Percentiles rank a stretch among this genome's conserved stretches.
These are phyloP conservation scores for Pholiota molesta DNA, from an alignment of 768 basidiomycete genomes.

Conservation along the genomic window DNA sequence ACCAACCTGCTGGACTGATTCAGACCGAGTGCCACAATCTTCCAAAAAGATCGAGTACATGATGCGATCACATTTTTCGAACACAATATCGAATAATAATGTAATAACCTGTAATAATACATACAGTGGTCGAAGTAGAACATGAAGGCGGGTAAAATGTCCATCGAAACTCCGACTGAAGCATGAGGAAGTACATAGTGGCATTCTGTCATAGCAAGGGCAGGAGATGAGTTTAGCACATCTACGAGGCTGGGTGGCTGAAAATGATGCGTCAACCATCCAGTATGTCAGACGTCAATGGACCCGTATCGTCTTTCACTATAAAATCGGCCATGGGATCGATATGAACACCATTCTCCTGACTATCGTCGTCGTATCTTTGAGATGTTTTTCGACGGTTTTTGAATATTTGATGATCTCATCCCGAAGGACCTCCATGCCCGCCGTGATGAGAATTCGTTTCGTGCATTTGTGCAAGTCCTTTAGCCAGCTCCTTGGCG, in stretches of 20 bases:
- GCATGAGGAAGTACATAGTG: not conserved
- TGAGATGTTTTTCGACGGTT: constrained; percentile 14
- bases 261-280: constrained; percentile 19
- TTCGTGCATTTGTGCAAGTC: constrained; percentile 25
- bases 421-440: constrained; percentile 29
- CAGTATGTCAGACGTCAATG: constrained; percentile 25
- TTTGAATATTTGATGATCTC: constrained; percentile 26
- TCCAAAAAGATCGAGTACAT: too few species aligned
- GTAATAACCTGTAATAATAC: too few species aligned
- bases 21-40: too few species aligned
- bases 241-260: not conserved
- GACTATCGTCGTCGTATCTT: constrained; percentile 15
- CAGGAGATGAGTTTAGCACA: not conserved
- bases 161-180: not conserved
- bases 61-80: too few species aligned
- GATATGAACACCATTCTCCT: constrained; percentile 20
- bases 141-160: too few species aligned
- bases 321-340: constrained; percentile 23
- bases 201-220: too few species aligned
- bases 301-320: constrained; percentile 20
- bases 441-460: constrained; percentile 29
- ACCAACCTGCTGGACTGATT: too few species aligned
- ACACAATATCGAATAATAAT: too few species aligned
- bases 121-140: too few species aligned
- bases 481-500: constrained; percentile 29